Conservation (phyloP, 805 yeast genomes). For the Torulaspora maleeae region DNA sequence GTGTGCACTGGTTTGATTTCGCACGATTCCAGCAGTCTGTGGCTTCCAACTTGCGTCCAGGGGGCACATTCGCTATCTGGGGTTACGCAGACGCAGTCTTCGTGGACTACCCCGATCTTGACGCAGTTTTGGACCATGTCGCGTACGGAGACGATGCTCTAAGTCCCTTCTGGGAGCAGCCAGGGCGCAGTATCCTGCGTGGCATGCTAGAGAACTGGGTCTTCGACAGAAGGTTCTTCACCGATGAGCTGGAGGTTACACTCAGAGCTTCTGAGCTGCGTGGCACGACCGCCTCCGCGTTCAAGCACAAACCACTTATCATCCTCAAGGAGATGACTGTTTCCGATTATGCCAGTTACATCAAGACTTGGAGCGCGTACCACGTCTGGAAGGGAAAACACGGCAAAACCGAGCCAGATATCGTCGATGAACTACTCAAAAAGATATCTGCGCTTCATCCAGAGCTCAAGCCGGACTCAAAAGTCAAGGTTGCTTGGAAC, state of each 20-base stretch:
- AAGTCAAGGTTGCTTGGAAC: slow-evolving; percentile 26
- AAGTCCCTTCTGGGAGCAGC: slow-evolving; percentile 73
- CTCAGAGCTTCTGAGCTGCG: slow-evolving; percentile 20
- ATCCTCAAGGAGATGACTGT: slow-evolving; percentile 42
- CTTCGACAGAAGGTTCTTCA: slow-evolving; percentile 35
- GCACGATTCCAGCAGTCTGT: slow-evolving; percentile 48
- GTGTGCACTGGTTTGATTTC: slow-evolving; percentile 80
- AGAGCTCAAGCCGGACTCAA: slow-evolving; percentile 15
- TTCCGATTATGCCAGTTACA: slow-evolving; percentile 46
- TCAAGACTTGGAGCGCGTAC: slow-evolving; percentile 67
- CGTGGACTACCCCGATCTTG: slow-evolving; percentile 48
- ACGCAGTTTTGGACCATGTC: slow-evolving; percentile 48
- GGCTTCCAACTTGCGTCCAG: slow-evolving; percentile 46
- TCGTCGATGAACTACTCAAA: slow-evolving; percentile 47
- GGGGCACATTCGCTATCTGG: slow-evolving; percentile 73
- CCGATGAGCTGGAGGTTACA: slow-evolving; percentile 37
- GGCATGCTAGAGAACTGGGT: slow-evolving; percentile 32
- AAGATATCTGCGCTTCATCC: slow-evolving; percentile 35
- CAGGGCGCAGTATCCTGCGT: slow-evolving; percentile 61
- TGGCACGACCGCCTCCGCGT: slow-evolving; percentile 14
- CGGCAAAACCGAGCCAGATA: slow-evolving; percentile 36
- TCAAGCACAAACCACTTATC: slow-evolving; percentile 24
- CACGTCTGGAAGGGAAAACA: slow-evolving; percentile 47
- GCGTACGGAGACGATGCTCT: slow-evolving; percentile 46
- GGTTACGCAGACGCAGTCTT: slow-evolving; percentile 72